phyloP scores from a whole-genome alignment of 1,284 basidiomycete species.

The Fomes fomentarius region DNA sequence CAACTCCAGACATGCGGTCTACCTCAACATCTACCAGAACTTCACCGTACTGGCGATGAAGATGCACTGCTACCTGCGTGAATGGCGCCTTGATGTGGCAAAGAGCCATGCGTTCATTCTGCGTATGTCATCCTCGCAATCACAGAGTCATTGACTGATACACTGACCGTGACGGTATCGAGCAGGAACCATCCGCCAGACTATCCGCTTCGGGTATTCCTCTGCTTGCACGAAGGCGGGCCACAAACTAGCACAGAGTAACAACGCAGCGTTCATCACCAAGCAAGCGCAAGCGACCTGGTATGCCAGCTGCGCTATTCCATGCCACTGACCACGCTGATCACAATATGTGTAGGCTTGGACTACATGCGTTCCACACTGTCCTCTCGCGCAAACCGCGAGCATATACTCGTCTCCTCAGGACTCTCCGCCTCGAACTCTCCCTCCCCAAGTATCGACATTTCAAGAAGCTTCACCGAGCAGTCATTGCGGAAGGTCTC shows the following conservation, averaged over 20 bases:
- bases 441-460: slow-evolving; percentile 45
- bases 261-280: slow-evolving; percentile 44
- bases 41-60: slow-evolving; percentile 89
- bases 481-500: slow-evolving; percentile 51
- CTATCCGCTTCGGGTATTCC: slow-evolving; percentile 58
- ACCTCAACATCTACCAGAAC: slow-evolving; percentile 86
- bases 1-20: slow-evolving; percentile 66
- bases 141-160: background rate
- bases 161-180: background rate
- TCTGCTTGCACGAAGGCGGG: slow-evolving; percentile 52
- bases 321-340: slow-evolving; percentile 27
- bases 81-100: slow-evolving; percentile 52
- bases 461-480: slow-evolving; percentile 46
- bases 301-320: slow-evolving; percentile 43
- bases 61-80: slow-evolving; percentile 80
- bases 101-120: slow-evolving; percentile 54
- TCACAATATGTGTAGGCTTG: slow-evolving; percentile 60
- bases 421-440: slow-evolving; percentile 53
- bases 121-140: slow-evolving; percentile 42
- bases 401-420: slow-evolving; percentile 50
- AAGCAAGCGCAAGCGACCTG: slow-evolving; percentile 60
- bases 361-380: slow-evolving; percentile 73
- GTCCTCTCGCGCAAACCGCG: slow-evolving; percentile 62
- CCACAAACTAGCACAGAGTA: slow-evolving; percentile 45
- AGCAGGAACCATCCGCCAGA: slow-evolving; percentile 60